Percentiles rank a stretch among this genome's conserved stretches.
Evolutionary conservation across 768 basidiomycete species (phyloP).

Genomic region (Chalciporus chontae): DNA sequence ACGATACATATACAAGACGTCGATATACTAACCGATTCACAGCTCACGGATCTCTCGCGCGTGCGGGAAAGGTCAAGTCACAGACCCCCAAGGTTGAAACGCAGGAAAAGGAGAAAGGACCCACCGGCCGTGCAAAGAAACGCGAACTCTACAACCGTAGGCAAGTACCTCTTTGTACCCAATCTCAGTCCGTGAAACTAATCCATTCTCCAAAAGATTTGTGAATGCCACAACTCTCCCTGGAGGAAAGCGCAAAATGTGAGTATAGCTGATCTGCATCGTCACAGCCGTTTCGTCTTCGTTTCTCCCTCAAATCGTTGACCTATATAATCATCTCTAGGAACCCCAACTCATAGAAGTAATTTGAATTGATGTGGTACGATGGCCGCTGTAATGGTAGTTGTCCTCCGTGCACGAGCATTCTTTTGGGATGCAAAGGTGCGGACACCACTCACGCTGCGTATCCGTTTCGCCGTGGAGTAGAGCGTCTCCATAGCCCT

Average conservation of each 20-base stretch:
- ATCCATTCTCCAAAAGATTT: constrained; percentile 48
- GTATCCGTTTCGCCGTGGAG: background rate
- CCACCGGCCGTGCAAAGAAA: constrained; percentile 98
- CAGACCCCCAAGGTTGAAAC: constrained; percentile 97
- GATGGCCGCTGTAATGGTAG: too few species aligned
- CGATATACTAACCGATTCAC: background rate
- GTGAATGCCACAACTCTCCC: constrained; percentile 87
- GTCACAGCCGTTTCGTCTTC: constrained; percentile 20
- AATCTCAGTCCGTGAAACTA: background rate
- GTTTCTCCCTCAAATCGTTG: too few species aligned
- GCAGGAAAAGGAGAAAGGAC: constrained; percentile 97
- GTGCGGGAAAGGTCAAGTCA: constrained; percentile 98
- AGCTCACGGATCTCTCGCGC: constrained; percentile 99
- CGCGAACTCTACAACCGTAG: constrained; percentile 88
- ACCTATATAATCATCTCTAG: background rate
- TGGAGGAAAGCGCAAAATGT: constrained; percentile 93
- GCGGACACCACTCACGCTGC: background rate
- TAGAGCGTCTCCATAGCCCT: too few species aligned
- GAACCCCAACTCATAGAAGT: background rate
- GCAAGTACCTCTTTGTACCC: constrained; percentile 41
- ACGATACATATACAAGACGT: background rate
- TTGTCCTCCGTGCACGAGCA: background rate
- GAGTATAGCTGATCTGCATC: constrained; percentile 50
- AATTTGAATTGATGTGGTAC: background rate
- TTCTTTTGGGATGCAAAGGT: background rate